Evolutionary conservation across 1,284 basidiomycete genomes (phyloP), one percentile per base, ranked within the genome.

Genomic region (Ceratobasidium papillatum): DNA sequence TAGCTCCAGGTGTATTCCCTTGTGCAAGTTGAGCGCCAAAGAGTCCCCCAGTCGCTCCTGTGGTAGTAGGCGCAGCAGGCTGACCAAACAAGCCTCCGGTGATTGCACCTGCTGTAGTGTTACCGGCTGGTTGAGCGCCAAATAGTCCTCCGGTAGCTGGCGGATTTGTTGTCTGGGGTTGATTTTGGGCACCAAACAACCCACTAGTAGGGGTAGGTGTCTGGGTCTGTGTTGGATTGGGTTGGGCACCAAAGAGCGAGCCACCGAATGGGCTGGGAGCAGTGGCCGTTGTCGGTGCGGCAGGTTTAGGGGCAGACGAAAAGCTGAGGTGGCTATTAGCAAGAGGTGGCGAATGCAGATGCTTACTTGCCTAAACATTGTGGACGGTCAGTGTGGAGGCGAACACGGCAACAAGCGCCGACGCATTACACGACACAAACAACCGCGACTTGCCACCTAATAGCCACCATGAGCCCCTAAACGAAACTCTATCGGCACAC

Each of bases 111-210:
- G 58, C 56, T 14, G 61, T 41, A 17, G 72, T 41, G 14, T 47
- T 63, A 22, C 19, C 47, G 17, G 43, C 41, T 22, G 61, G 38
- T 32, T 63, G 61, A 30, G 61, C 43, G 22, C 75, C 75, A 51
- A 76, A 76, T 17, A 76, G 62, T 22, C 75, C 71, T 14, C 71
- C 75, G 1, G 75, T 61, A 9, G 75, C 62, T 3, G 69, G 63
- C 58, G 63, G 58, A 27, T 41, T 72, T 59, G 52, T 51, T 32
- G 56, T 54, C 47, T 75, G 74, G 25, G 65, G 43, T 38, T 64
- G 62, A 47, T 52, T 68, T 54, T 68, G 65, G 22, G 51, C 65
- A 54, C 49, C 49, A 43, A 68, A 68, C 14, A 63, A 43, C 25
- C 61, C 61, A 3, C 65, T 49, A 54, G 49, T 62, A 47, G 45